Base-by-base conservation (phyloP, 164 flowering plant species). In the Santalum album region DNA sequence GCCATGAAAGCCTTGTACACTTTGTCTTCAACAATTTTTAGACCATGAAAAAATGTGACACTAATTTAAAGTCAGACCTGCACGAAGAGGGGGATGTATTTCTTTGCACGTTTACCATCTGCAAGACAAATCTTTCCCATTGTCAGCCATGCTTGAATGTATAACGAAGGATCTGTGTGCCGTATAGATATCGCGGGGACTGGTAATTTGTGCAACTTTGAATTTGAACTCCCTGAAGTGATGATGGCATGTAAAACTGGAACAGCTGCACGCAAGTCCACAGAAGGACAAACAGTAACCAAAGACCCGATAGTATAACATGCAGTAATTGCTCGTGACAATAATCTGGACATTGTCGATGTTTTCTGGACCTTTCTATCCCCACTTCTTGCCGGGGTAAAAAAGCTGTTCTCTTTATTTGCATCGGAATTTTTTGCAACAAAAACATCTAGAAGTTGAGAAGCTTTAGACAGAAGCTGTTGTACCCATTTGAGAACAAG, bases 121-220 rank as follows among this genome's bases (percentile, higher is more conserved):
- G 84, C 86, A 48, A 94, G 80, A 68, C 99, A 94, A 35, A 94
- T 74, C 75, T 94, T 94, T 53, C 96, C 97, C 92, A 90, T 85
- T 16, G 99, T 74, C 61, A 90, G 51, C 97, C 99, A 94, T 25
- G 92, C 82, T 57, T 94, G 99, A 65, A 78, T 69, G 58, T 89
- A 94, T 51, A 94, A 66, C 17, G 90, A 75, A 44, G 87, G 86
- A 17, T 83, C 83, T 29, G 56, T 57, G 63, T 78, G 76, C 67
- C 82, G 78, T 42, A 79, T 21, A 53, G 85, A 72, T 53, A 70
- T 60, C 16, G 57, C 47, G 35, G 76, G 57, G 32, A 72, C 68
- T 19, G 84, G 76, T 27, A 79, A 48, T 59, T 75, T 75, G 38
- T 73, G 72, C 42, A 66, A 51, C 55, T 72, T 87, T 7, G 73